phyloP scores from a whole-genome alignment of 2,329 filamentous ascomycete genomes.

The Ceratocystis destructans region DNA sequence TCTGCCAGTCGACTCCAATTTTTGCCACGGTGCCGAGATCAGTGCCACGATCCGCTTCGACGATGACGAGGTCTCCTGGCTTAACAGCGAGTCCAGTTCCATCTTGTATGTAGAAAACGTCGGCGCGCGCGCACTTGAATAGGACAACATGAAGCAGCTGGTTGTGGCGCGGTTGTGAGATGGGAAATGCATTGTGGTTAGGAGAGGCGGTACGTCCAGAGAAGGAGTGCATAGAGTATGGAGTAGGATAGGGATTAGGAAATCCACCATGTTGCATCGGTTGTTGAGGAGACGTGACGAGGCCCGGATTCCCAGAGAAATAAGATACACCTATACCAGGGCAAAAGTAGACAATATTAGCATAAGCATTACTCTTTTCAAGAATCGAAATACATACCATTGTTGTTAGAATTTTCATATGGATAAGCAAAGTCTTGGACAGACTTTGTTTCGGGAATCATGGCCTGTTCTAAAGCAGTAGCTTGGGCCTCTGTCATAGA shows the following conservation, averaged over 20 bases:
- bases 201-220: conserved; percentile 37
- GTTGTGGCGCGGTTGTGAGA: conserved; percentile 48
- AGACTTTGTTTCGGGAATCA: conserved; percentile 10
- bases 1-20: conserved; percentile 75
- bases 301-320: conserved; percentile 8
- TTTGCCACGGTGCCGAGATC: conserved; percentile 87
- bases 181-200: conserved; percentile 47
- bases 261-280: conserved; percentile 14
- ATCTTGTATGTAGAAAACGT: conserved; percentile 95
- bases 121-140: conserved; percentile 91
- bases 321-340: conserved; percentile 10
- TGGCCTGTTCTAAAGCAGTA: conserved; percentile 8
- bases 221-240: conserved; percentile 14
- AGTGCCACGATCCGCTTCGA: conserved; percentile 90
- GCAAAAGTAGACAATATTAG: neutral
- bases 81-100: conserved; percentile 85
- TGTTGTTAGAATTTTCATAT: conserved; percentile 13
- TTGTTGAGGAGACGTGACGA: conserved; percentile 16
- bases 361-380: neutral
- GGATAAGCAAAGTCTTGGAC: conserved; percentile 12
- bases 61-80: conserved; percentile 86
- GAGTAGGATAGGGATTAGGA: conserved; percentile 22
- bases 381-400: conserved; percentile 1
- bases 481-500: conserved; percentile 30
- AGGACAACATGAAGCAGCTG: conserved; percentile 77